Evolutionary conservation across 1,284 basidiomycete species (phyloP).

Genomic region (Phaffia rhodozyma): DNA sequence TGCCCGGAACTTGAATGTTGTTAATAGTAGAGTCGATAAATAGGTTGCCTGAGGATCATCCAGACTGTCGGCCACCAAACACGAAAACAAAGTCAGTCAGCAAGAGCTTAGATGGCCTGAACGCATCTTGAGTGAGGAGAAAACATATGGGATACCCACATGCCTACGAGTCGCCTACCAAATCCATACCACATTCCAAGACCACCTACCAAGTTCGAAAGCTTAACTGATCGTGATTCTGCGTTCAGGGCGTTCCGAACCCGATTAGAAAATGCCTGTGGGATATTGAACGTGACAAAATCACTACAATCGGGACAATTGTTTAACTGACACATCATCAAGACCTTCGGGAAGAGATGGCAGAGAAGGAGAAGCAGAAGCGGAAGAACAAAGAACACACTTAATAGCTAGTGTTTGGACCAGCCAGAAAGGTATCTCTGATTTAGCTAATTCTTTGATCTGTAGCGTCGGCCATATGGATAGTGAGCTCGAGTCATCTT

Average conservation of each 20-base stretch:
- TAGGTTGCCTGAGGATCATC: slow-evolving; percentile 12
- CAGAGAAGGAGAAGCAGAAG: background rate
- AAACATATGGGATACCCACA: slow-evolving; percentile 42
- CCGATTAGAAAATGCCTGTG: slow-evolving; percentile 56
- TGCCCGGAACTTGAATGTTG: slow-evolving; percentile 70
- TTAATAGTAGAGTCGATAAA: slow-evolving; percentile 8
- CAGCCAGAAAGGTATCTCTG: slow-evolving; percentile 75
- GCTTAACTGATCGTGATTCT: slow-evolving; percentile 62
- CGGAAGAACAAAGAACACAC: slow-evolving; percentile 39
- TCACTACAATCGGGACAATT: slow-evolving; percentile 41
- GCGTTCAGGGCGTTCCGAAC: slow-evolving; percentile 75
- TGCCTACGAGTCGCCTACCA: slow-evolving; percentile 63
- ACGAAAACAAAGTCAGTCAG: background rate
- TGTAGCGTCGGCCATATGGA: background rate
- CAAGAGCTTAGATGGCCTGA: background rate
- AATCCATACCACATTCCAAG: slow-evolving; percentile 82
- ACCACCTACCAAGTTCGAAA: slow-evolving; percentile 68
- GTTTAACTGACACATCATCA: slow-evolving; percentile 20
- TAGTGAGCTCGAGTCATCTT: background rate
- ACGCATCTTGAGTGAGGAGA: too few relatives aligned
- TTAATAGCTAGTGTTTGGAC: slow-evolving; percentile 68
- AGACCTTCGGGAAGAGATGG: slow-evolving; percentile 15
- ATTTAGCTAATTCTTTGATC: slow-evolving; percentile 41
- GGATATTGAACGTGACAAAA: slow-evolving; percentile 74
- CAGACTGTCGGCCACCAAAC: background rate